Conservation (phyloP, 2,329 filamentous ascomycete species). For the Pseudodiploospora longispora region DNA sequence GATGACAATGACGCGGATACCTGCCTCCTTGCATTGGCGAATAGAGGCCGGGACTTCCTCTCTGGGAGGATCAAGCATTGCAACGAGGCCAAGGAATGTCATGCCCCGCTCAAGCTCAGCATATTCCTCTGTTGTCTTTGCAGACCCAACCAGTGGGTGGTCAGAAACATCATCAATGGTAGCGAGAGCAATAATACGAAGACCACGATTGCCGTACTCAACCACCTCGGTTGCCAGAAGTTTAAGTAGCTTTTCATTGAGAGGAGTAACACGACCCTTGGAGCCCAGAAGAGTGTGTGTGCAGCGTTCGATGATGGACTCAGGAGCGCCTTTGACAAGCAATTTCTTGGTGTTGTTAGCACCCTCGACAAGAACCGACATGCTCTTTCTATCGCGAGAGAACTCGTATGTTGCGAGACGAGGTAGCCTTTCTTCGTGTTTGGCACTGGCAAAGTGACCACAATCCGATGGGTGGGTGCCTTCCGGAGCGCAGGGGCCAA, state of each 20-base stretch:
- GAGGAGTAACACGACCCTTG: slow-evolving; percentile 66
- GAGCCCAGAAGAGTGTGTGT: slow-evolving; percentile 70
- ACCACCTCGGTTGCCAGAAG: slow-evolving; percentile 73
- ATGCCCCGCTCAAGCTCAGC: slow-evolving; percentile 83
- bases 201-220: slow-evolving; percentile 83
- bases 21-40: slow-evolving; percentile 79
- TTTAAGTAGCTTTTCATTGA: slow-evolving; percentile 61
- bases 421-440: slow-evolving; percentile 69
- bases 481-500: slow-evolving; percentile 67
- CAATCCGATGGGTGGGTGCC: slow-evolving; percentile 50
- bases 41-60: slow-evolving; percentile 85
- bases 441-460: slow-evolving; percentile 73
- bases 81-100: slow-evolving; percentile 87
- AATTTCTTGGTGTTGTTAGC: slow-evolving; percentile 62
- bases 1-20: slow-evolving; percentile 95
- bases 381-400: slow-evolving; percentile 95
- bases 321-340: slow-evolving; percentile 92
- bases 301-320: slow-evolving; percentile 89
- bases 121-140: slow-evolving; percentile 80
- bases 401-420: slow-evolving; percentile 90
- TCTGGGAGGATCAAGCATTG: slow-evolving; percentile 94
- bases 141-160: slow-evolving; percentile 61
- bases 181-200: slow-evolving; percentile 91
- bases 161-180: slow-evolving; percentile 68
- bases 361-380: slow-evolving; percentile 84